Percentiles rank a stretch among this genome's conserved stretches.
Conservation (phyloP, 2,329 filamentous ascomycete genomes). For the Alternaria longipes region DNA sequence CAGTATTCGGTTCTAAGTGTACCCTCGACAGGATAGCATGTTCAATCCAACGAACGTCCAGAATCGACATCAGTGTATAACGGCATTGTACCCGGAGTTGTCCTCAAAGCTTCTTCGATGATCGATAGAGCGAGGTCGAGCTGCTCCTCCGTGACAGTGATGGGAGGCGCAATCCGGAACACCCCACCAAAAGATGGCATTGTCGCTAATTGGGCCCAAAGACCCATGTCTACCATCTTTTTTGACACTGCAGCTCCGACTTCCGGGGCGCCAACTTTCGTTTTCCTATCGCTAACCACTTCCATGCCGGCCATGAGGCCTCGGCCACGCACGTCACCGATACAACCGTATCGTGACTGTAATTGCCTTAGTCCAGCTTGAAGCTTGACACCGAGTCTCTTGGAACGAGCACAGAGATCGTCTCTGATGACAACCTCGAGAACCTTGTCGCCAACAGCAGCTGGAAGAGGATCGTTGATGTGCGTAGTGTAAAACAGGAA, state of each 20-base stretch:
- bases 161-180: constrained; percentile 68
- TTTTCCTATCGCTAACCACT: constrained; percentile 62
- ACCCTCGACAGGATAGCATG: neutral
- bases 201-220: constrained; percentile 67
- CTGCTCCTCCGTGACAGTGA: constrained; percentile 60
- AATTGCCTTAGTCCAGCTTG: constrained; percentile 59
- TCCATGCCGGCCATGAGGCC: constrained; percentile 68
- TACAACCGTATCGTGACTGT: constrained; percentile 65
- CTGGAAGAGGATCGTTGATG: constrained; percentile 68
- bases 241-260: constrained; percentile 60
- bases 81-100: constrained; percentile 56
- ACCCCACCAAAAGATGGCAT: constrained; percentile 58
- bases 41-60: neutral
- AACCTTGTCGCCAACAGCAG: constrained; percentile 68
- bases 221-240: constrained; percentile 60
- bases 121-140: constrained; percentile 62
- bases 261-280: constrained; percentile 59
- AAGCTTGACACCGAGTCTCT: constrained; percentile 57
- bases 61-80: constrained; percentile 23
- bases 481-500: constrained; percentile 70
- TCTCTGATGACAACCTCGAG: constrained; percentile 69
- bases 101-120: constrained; percentile 66
- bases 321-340: constrained; percentile 68
- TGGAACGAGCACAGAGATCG: constrained; percentile 59
- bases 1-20: neutral